Base-by-base conservation (phyloP, 2,329 filamentous ascomycete genomes). In the Diaporthe amygdali region DNA sequence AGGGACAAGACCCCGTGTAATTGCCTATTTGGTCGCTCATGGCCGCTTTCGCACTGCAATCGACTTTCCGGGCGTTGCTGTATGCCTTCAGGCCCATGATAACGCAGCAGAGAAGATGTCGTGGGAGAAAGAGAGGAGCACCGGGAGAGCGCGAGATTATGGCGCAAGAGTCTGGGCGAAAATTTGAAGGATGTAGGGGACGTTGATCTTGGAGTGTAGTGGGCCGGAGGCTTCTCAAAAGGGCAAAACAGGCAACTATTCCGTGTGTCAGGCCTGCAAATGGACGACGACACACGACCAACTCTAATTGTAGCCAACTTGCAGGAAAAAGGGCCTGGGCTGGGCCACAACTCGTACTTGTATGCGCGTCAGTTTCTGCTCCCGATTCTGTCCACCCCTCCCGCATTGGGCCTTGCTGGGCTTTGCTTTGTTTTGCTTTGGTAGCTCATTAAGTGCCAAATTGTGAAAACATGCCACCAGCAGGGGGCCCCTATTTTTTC, bases 241-340 rank as follows among this genome's bases (percentile, higher is more conserved):
- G 71, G 71, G 67, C 68, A 67, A 67, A 72, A 70, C 25, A 70
- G 71, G 71, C 64, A 72, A 64, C 51, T 72, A 70, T 72, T 67
- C 68, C 68, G 71, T 63, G 59, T 63, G 59, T 63, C 59, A 63
- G 59, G 59, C 41, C 39, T 63, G 59, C 59, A 63, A 34, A 46
- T n/a, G n/a, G 59, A 63, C 59, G 41, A 47, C 59, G 59, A 47
- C 41, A 63, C 41, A 63, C 56, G 39, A 61, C 56, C 56, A 61
- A 61, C 56, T 61, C 39, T 61, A 61, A 61, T 44, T 32, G 37
- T 25, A n/a, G 34, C 32, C 37, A 14, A 27, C 34, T 37, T 41
- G 54, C 15, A 30, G 22, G 49, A 3, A 27, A 5, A 25, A 51
- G 27, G 41, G 41, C 27, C 37, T 10, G 59, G 59, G 59, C 37